Evolutionary conservation across 192 early-diverging fungal species (phyloP).

Genomic region (Gamsiella multidivaricata): DNA sequence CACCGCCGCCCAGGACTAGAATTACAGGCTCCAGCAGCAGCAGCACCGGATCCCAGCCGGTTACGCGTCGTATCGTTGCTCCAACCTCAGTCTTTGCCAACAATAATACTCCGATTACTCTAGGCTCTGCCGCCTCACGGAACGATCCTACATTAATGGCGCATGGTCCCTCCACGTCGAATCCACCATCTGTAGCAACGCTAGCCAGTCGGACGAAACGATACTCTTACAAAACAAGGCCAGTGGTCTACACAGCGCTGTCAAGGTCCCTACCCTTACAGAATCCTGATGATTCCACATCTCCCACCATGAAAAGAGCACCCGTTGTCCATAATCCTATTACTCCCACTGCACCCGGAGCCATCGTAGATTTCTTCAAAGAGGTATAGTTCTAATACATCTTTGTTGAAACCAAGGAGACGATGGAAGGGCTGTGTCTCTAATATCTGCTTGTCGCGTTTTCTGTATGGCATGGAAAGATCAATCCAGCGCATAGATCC

Average conservation of each 20-base stretch:
- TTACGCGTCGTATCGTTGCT: conserved; percentile 12
- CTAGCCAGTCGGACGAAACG: conserved; percentile 11
- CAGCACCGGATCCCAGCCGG: background rate
- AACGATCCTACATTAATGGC: conserved; percentile 1
- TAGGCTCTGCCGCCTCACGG: conserved; percentile 4
- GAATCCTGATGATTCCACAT: background rate
- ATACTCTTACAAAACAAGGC: conserved; percentile 42
- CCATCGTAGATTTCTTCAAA: conserved; percentile 47
- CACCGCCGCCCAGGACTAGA: conserved; percentile 23
- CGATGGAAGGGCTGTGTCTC: too few species aligned
- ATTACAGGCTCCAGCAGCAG: background rate
- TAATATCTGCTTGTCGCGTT: background rate
- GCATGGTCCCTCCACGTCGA: background rate
- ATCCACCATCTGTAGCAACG: too few species aligned
- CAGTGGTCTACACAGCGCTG: conserved; percentile 31
- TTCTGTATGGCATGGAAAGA: background rate
- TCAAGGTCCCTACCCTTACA: background rate
- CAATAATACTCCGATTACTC: background rate
- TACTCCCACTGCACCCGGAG: conserved; percentile 19
- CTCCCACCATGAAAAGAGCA: conserved; percentile 1
- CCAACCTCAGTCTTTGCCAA: conserved; percentile 12
- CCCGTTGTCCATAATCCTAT: background rate
- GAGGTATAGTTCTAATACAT: too few species aligned
- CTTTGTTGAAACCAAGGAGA: too few species aligned
- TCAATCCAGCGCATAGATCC: conserved; percentile 25